Base-by-base conservation (phyloP, 805 yeast species). In the Ogataea chonburiensis region DNA sequence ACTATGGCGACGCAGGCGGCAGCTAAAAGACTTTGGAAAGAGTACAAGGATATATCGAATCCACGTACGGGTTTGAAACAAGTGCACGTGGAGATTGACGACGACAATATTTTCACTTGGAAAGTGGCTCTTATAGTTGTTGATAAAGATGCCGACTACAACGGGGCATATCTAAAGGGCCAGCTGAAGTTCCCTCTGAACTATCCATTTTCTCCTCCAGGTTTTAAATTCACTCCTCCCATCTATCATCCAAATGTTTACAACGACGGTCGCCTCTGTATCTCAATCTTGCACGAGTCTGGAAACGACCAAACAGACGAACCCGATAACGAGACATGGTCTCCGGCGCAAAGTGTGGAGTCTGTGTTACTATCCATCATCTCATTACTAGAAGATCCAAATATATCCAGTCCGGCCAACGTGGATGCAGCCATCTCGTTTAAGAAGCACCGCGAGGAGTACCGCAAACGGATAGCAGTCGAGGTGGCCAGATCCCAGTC, bases 351-450 rank as follows among this genome's bases (percentile, higher is more conserved):
- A 67, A 81, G 89, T 11, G 98, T 87, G 5, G 97, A 91, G 64
- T 71, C 85, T 21, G 97, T 91, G n/a, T 73, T 91, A 53, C 80
- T 93, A 31, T 85, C 95, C 18, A 89, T 91, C 47, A 83, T 93
- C 20, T 86, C 96, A 5, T 70, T 91, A 37, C 72, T 91, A 51
- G 96, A 89, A 53, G 98, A 91, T 60, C 98, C 98, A 31, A 91
- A 91, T 65, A 81, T 86, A 35, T 77, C 80, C 40, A 84, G 95
- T 5, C 98, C 98, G 9, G 98, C 98, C 5, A 91, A 91, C 60
- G 89, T 93, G 29, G 98, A 91, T 59, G 98, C 98, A 7, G 87
- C 96, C n/a, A 86, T 91, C 22, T 87, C 86, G 50, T 89, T 86
- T 75, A 74, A 94, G 53, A 86, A 86, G 53, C 79, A 85, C 61